Evolutionary conservation across 495 filamentous ascomycete genomes (phyloP).

Genomic region (Xylaria cubensis): DNA sequence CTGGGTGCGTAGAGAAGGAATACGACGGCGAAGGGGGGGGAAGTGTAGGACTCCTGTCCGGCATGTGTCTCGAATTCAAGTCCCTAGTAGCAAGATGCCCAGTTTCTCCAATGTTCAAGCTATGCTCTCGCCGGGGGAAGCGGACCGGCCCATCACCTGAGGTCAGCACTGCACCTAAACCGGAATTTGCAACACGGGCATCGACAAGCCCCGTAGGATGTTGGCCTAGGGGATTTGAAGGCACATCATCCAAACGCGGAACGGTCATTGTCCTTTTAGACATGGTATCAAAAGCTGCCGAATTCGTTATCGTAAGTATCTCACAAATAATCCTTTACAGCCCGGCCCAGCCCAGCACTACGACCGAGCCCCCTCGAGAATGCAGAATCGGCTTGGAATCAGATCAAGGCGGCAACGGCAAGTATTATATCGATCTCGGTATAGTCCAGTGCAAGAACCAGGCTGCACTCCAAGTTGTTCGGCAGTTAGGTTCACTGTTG

Average conservation of each 20-base stretch:
- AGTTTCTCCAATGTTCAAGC: slow-evolving; percentile 23
- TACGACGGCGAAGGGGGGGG: slow-evolving; percentile 16
- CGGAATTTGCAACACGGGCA: slow-evolving; percentile 9
- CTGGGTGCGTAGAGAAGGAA: slow-evolving; percentile 30
- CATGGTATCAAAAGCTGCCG: neutral
- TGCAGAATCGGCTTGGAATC: neutral
- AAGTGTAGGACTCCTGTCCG: slow-evolving; percentile 14
- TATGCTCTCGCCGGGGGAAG: slow-evolving; percentile 29
- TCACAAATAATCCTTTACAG: neutral
- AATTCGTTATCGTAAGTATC: neutral
- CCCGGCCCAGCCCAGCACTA: neutral
- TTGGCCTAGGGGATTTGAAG: slow-evolving; percentile 5
- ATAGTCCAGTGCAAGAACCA: neutral
- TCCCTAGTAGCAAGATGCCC: slow-evolving; percentile 11
- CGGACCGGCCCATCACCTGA: slow-evolving; percentile 16
- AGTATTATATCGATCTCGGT: neutral
- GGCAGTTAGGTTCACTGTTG: neutral
- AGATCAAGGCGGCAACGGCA: neutral
- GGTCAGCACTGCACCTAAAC: slow-evolving; percentile 18
- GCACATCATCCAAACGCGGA: slow-evolving; percentile 6
- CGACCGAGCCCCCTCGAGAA: neutral
- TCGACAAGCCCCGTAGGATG: neutral
- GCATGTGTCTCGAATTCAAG: slow-evolving; percentile 17
- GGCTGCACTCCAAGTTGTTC: neutral
- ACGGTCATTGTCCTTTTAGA: slow-evolving; percentile 16